phyloP scores from a whole-genome alignment of 1,284 basidiomycete genomes.

The Ganoderma resinaceum region DNA sequence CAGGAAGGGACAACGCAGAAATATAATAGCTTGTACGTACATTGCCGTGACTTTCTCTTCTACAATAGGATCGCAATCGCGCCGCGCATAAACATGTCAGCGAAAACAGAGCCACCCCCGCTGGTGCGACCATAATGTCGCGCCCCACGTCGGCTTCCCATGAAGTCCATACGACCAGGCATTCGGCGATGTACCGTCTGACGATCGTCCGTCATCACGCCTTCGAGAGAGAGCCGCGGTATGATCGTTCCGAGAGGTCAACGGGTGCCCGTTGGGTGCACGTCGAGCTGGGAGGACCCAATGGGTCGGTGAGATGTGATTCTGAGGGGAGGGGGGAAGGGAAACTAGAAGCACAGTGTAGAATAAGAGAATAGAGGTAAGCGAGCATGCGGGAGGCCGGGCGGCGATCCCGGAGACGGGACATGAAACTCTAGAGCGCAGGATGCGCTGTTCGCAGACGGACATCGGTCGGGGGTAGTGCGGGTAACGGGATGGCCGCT shows the following conservation, averaged over 20 bases:
- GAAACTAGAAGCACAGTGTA: not conserved
- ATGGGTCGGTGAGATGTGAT: not conserved
- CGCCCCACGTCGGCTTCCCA: not conserved
- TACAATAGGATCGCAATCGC: not conserved
- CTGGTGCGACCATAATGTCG: not conserved
- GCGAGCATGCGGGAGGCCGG: not conserved
- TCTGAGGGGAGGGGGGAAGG: not conserved
- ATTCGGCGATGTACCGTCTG: not conserved
- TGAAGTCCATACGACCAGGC: not conserved
- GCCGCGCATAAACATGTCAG: not conserved
- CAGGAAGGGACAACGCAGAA: not conserved
- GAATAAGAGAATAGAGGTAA: slow-evolving; percentile 1
- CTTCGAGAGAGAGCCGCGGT: not conserved
- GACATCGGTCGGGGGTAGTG: not conserved
- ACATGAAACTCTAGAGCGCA: not conserved
- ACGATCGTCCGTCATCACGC: not conserved
- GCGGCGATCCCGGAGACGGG: not conserved
- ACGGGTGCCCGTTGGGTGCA: not conserved
- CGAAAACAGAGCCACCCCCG: not conserved
- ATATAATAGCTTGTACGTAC: not conserved
- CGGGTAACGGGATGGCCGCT: not conserved
- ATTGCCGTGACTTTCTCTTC: not conserved
- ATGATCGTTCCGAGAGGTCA: not conserved
- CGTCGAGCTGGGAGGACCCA: not conserved
- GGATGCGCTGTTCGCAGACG: not conserved